Conservation (phyloP, 495 filamentous ascomycete species). For the Penicillium longicatenatum region DNA sequence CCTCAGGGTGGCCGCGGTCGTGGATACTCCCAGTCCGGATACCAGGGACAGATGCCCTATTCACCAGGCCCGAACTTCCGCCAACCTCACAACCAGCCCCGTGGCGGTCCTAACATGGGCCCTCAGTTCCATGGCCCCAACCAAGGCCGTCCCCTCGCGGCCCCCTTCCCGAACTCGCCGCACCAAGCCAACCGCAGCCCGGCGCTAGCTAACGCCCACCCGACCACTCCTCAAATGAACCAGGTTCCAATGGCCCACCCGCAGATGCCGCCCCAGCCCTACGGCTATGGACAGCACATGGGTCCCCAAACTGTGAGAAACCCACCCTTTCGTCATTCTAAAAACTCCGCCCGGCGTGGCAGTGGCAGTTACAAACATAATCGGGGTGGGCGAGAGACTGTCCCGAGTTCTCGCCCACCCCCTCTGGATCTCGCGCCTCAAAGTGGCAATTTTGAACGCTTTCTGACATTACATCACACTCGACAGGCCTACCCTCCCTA, state of each 20-base stretch:
- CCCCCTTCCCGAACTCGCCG: constrained; percentile 65
- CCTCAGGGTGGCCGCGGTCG: constrained; percentile 67
- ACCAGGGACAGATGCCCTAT: constrained; percentile 65
- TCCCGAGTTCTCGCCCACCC: neutral
- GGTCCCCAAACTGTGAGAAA: constrained; percentile 67
- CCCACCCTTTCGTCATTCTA: constrained; percentile 35
- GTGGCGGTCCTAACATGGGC: constrained; percentile 62
- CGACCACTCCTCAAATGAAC: constrained; percentile 69
- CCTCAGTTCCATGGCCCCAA: constrained; percentile 61
- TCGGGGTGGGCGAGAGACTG: neutral
- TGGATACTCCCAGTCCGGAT: constrained; percentile 59
- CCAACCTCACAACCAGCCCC: constrained; percentile 60
- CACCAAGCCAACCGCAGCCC: constrained; percentile 72
- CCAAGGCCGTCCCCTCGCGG: constrained; percentile 54
- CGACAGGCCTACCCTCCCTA: constrained; percentile 44
- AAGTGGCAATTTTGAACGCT: constrained; percentile 69
- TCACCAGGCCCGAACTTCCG: constrained; percentile 65
- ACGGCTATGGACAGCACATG: constrained; percentile 63
- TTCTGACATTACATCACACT: constrained; percentile 69
- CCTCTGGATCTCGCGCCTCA: constrained; percentile 66
- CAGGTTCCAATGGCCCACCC: constrained; percentile 58
- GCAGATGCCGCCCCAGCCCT: constrained; percentile 57
- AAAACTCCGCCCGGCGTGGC: constrained; percentile 31
- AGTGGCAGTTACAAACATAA: constrained; percentile 23
- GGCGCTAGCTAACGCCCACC: constrained; percentile 65